Conservation (phyloP, 1,284 basidiomycete genomes). For the Mycosarcoma maydis region DNA sequence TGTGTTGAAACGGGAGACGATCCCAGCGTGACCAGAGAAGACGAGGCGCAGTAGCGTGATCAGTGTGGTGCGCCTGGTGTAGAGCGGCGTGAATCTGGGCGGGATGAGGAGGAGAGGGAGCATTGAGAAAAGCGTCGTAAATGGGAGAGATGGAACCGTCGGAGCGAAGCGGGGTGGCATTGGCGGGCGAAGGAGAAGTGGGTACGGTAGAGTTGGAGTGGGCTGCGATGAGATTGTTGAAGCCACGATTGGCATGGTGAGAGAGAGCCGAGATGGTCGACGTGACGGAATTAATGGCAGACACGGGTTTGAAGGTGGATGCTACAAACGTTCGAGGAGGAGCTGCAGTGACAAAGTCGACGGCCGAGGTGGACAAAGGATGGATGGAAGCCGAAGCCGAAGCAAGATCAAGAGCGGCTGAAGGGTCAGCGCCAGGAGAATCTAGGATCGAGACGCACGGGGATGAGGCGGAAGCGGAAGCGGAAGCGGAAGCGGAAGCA, state of each 20-base stretch:
- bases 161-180: conserved; percentile 16
- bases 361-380: too few species aligned
- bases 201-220: conserved; percentile 7
- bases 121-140: conserved; percentile 45
- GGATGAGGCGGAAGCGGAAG: too few species aligned
- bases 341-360: too few species aligned
- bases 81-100: conserved; percentile 21
- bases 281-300: conserved; percentile 34
- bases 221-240: conserved; percentile 29
- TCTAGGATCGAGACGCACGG: not conserved
- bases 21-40: conserved; percentile 47
- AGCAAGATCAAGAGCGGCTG: too few species aligned
- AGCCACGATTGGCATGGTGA: conserved; percentile 39
- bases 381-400: too few species aligned
- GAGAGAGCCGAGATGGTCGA: conserved; percentile 42
- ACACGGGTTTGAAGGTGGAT: conserved; percentile 28
- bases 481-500: not conserved
- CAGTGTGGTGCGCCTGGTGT: not conserved
- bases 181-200: conserved; percentile 11
- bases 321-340: conserved; percentile 26
- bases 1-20: conserved; percentile 9
- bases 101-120: conserved; percentile 17
- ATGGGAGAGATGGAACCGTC: conserved; percentile 46
- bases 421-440: too few species aligned
- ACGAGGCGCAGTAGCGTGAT: not conserved